Evolutionary conservation across 768 basidiomycete species (phyloP), one percentile per base, ranked within the genome.

Genomic region (Clitopilus hobsonii): DNA sequence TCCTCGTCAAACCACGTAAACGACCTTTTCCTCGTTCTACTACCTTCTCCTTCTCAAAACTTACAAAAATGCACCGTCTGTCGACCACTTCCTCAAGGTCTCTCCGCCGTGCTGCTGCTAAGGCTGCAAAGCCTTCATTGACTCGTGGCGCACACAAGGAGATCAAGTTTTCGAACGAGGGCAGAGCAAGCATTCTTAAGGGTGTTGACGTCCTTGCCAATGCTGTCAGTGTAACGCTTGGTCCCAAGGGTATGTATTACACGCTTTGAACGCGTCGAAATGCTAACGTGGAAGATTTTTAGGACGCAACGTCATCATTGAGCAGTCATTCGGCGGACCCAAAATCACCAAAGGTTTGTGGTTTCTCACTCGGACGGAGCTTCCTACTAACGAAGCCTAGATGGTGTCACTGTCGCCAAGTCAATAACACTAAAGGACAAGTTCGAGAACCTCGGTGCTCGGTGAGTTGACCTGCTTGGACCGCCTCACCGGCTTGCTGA

Each of bases 241-340:
- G 96, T 56, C 96, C 96, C 27, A 98, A 99, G 76, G 94, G 93
- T 86, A 52, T 7, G 76, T 65, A 38, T 14, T 54, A 16, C 20
- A 22, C 47, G 28, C 6, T 10, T 36, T 10, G 0, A 13, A 36
- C 29, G 24, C 27, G 20, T 52, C 29, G 14, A 24, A 25, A 51
- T 27, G 24, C 49, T 51, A 16, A 51, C 6, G 16, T 18, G 11
- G 26, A 52, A 67, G 28, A 56, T 23, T 26, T 48, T 14, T 54
- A 92, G 93, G 94, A 62, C 85, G 95, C 67, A 99, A 97, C 71
- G 96, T 98, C 68, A 98, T 98, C 77, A 97, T 98, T 65, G 96
- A 98, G 74, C 90, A 93, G 76, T 80, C 88, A 41, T 93, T 81
- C 64, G 91, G 91, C 60, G 87, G 89, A 28, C 90, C 91, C 50